These are phyloP conservation scores for Ustilago cynodontis DNA, from an alignment of 1,284 basidiomycete genomes.

Conservation along the genomic window DNA sequence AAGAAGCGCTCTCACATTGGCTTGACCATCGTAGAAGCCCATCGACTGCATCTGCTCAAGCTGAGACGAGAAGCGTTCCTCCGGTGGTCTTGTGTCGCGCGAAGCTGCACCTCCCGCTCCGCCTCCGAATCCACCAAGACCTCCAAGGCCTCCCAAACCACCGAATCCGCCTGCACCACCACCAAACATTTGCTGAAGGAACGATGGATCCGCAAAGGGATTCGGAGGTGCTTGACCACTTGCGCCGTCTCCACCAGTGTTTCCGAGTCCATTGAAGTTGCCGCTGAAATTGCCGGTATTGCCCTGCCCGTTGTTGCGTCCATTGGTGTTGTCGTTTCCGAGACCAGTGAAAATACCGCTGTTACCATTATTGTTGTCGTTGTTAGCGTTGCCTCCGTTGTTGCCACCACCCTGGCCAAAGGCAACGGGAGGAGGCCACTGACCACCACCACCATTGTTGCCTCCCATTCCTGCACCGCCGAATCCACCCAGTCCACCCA, in stretches of 20 bases:
- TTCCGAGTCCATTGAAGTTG: slow-evolving; percentile 22
- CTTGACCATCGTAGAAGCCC: slow-evolving; percentile 65
- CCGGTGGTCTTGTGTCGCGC: slow-evolving; percentile 58
- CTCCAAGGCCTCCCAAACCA: slow-evolving; percentile 42
- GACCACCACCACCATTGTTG: slow-evolving; percentile 24
- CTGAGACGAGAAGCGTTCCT: slow-evolving; percentile 65
- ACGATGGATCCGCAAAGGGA: slow-evolving; percentile 38
- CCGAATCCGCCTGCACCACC: slow-evolving; percentile 43
- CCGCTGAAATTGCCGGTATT: slow-evolving; percentile 24
- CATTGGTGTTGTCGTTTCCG: slow-evolving; percentile 2
- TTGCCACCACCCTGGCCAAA: slow-evolving; percentile 33
- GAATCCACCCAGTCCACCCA: slow-evolving; percentile 26
- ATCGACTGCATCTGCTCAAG: slow-evolving; percentile 67
- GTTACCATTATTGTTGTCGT: slow-evolving; percentile 7
- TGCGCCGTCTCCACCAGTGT: slow-evolving; percentile 23
- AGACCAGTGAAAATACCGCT: slow-evolving; percentile 6
- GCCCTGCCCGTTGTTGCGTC: slow-evolving; percentile 20
- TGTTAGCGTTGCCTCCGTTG: slow-evolving; percentile 13
- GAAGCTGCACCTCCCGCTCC: slow-evolving; percentile 30
- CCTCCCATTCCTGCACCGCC: slow-evolving; percentile 25
- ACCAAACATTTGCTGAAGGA: slow-evolving; percentile 52
- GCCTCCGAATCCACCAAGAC: slow-evolving; percentile 30
- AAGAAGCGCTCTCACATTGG: slow-evolving; percentile 63
- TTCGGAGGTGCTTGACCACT: slow-evolving; percentile 14
- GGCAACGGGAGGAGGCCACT: slow-evolving; percentile 60